Evolutionary conservation across 1,284 basidiomycete species (phyloP).

Genomic region (Apiotrichum sp.): DNA sequence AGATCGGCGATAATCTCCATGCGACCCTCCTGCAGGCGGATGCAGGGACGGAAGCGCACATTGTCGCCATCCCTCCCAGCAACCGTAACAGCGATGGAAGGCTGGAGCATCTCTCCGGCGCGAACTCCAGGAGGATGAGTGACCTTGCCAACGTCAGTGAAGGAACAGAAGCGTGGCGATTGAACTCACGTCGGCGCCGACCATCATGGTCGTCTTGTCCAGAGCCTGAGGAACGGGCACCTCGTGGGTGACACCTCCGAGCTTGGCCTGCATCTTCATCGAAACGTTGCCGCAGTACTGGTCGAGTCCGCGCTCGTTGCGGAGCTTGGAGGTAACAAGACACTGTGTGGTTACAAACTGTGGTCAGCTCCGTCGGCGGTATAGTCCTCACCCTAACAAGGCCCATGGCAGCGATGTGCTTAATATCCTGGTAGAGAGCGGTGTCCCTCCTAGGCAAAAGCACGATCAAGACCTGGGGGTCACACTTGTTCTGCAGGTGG

Average conservation of each 20-base stretch:
- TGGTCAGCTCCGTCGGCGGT: neutral
- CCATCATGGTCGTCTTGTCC: slow-evolving; percentile 46
- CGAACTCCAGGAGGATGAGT: slow-evolving; percentile 14
- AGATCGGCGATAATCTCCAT: slow-evolving; percentile 35
- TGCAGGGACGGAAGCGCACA: slow-evolving; percentile 38
- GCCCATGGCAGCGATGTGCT: slow-evolving; percentile 33
- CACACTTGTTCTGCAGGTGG: slow-evolving; percentile 25
- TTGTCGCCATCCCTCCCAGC: slow-evolving; percentile 44
- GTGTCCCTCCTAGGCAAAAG: slow-evolving; percentile 40
- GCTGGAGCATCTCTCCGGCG: slow-evolving; percentile 35
- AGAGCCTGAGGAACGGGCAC: slow-evolving; percentile 25
- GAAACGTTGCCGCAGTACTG: slow-evolving; percentile 48
- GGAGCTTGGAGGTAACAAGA: slow-evolving; percentile 42
- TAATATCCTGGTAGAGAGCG: slow-evolving; percentile 46
- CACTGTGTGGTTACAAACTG: slow-evolving; percentile 35
- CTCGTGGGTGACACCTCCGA: slow-evolving; percentile 49
- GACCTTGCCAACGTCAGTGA: too few species aligned
- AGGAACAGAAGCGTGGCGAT: too few species aligned
- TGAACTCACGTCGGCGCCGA: slow-evolving; percentile 45
- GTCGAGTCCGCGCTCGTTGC: slow-evolving; percentile 38
- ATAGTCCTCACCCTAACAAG: slow-evolving; percentile 3
- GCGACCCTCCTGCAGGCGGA: slow-evolving; percentile 48
- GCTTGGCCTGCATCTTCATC: slow-evolving; percentile 49
- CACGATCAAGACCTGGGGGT: slow-evolving; percentile 43
- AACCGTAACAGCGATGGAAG: slow-evolving; percentile 50